Evolutionary conservation across 2,329 filamentous ascomycete species (phyloP), one percentile per base, ranked within the genome.

Genomic region (Colletotrichum lentis): DNA sequence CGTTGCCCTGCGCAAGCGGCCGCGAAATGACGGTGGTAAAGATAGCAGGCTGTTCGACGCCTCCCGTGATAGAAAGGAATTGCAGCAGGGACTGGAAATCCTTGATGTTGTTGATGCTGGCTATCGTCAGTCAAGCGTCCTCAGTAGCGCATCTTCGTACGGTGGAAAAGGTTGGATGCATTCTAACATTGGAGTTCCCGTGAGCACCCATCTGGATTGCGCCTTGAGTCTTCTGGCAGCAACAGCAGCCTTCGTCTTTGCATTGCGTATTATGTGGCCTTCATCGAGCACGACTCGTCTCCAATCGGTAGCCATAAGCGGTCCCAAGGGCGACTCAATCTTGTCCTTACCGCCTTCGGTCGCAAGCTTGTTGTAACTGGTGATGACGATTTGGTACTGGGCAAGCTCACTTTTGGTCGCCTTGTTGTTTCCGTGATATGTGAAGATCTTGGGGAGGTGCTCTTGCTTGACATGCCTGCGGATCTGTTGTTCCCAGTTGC

Each of bases 401-500:
- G 82, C 77, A 55, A 97, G 83, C 12, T 91, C 86, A 11, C 81
- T 73, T 2, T 80, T 81, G 61, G 86, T 84, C 64, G 85, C 80
- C 70, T 87, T 89, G 83, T 72, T 84, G 80, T 71, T 80, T 0
- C 91, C 91, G 74, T 97, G 92, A 74, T 95, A 96, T 39, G 90
- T 88, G 73, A 93, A 83, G 5, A 96, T 84, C 11, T 84, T 88
- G 7, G 93, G 87, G 1, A 82, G 79, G 63, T 87, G 80, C n/a
- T 90, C 85, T 5, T 83, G 77, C 44, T 88, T 85, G 53, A 95
- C 85, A 74, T 97, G 94, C 44, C 86, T 84, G 70, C 86, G 82
- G 62, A 95, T 91, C 77, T 97, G 93, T 62, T 90, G 88, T 72
- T 87, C 88, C 94, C 94, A 97, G 73, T 97, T 97, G 74, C 90